Evolutionary conservation across 345 rosid species (phyloP), one percentile per base, ranked within the genome.

Genomic region (Eucalyptus leucophloia): DNA sequence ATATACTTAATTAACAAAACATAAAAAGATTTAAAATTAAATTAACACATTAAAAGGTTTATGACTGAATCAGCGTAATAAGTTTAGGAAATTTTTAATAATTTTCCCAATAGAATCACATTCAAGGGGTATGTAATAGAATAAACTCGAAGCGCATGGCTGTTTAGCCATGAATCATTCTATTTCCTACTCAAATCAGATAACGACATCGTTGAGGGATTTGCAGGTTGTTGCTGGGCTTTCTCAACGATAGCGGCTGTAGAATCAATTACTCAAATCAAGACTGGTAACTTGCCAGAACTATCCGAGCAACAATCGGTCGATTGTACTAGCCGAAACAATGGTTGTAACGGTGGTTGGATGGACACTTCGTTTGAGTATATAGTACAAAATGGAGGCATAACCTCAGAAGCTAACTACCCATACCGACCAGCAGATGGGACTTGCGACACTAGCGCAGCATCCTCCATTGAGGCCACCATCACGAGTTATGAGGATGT

Each of bases 171-270:
- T 32, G 81, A 32, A 34, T 69, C 81, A 34, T 2, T 67, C 24
- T 32, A 32, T 67, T 69, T 69, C 44, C 42, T 17, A 34, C 81
- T 32, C 81, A 69, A 34, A 34, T 69, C 40, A 67, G 0, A 32
- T 32, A 34, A 4, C 2, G 2, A 67, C 80, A 30, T 37, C 42
- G 19, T 34, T 8, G 49, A n/a, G 10, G 4, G 34, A 47, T 30
- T 17, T 83, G 32, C 37, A 93, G 98, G 93, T 53, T 91, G 91
- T 50, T 94, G 96, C n/a, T 95, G 95, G 95, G 95, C 96, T 44
- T 94, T 96, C 88, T 92, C 97, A 4, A 94, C 94, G 0, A 92
- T 93, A 9, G 95, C 95, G 7, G 97, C 96, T 0, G 87, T 90
- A 45, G 93, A 93, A 91, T 94, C 82, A 18, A 56, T 37, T 47